These are phyloP conservation scores for Cymbidium sinense DNA, from an alignment of 106 monocot species.

Conservation along the genomic window DNA sequence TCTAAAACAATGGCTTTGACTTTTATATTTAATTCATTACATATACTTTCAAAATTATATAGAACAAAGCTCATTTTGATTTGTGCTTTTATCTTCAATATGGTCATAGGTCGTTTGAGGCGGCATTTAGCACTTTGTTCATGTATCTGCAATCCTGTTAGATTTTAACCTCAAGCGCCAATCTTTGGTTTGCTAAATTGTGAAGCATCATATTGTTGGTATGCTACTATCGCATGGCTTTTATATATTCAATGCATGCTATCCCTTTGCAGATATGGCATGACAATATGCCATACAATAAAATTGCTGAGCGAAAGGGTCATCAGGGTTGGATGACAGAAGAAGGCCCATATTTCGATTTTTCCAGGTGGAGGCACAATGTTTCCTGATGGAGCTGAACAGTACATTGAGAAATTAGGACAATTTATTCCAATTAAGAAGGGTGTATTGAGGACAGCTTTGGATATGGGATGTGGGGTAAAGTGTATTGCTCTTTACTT, in stretches of 20 bases:
- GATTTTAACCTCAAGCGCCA: too few relatives aligned
- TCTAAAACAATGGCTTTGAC: too few relatives aligned
- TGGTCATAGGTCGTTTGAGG: too few relatives aligned
- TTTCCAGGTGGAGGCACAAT: constrained; percentile 95
- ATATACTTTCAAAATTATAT: too few relatives aligned
- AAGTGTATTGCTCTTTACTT: neutral
- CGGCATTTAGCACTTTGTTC: too few relatives aligned
- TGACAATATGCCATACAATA: constrained; percentile 89
- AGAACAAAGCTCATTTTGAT: too few relatives aligned
- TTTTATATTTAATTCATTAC: too few relatives aligned
- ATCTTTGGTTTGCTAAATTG: neutral
- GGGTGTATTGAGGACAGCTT: constrained; percentile 71
- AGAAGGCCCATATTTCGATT: constrained; percentile 77
- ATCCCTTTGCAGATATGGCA: constrained; percentile 62
- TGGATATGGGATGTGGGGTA: constrained; percentile 99
- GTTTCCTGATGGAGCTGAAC: constrained; percentile 91
- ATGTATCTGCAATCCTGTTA: too few relatives aligned
- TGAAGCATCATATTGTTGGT: neutral
- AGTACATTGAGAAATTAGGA: constrained; percentile 78
- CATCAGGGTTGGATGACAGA: constrained; percentile 98
- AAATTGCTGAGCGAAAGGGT: constrained; percentile 94
- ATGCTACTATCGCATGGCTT: neutral
- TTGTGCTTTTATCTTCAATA: too few relatives aligned
- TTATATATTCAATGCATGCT: neutral
- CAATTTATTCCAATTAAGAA: constrained; percentile 65